A percentile compares a stretch with the other conserved stretches of the same genome.
These are phyloP conservation scores for Astragalus glycyphyllos DNA, from an alignment of 306 rosid genomes.

Conservation along the genomic window DNA sequence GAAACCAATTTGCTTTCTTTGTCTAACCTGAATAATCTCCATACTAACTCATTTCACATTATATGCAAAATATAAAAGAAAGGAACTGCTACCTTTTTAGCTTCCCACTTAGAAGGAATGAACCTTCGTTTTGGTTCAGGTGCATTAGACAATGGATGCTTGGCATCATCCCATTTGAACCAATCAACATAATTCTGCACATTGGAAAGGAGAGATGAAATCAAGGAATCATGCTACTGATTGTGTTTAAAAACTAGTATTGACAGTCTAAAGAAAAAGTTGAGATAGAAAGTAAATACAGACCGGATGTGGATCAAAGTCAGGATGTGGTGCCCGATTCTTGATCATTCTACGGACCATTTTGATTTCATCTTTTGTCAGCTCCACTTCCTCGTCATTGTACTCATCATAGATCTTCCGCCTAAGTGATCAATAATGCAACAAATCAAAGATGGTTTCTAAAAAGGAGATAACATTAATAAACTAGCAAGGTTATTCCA, in stretches of 20 bases:
- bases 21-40: conserved; percentile 15
- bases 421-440: conserved; percentile 52
- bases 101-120: conserved; percentile 94
- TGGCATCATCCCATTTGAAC: conserved; percentile 90
- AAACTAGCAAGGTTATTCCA: conserved; percentile 21
- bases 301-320: conserved; percentile 82
- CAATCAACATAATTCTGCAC: conserved; percentile 84
- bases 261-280: conserved; percentile 21
- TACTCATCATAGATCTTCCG: conserved; percentile 75
- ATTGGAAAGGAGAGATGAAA: conserved; percentile 28
- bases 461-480: neutral
- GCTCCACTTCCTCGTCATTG: conserved; percentile 81
- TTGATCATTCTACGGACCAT: conserved; percentile 64
- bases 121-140: conserved; percentile 98
- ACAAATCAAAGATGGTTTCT: conserved; percentile 34
- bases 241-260: conserved; percentile 18
- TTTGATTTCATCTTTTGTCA: conserved; percentile 72
- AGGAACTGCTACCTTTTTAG: conserved; percentile 62
- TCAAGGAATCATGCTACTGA: conserved; percentile 7
- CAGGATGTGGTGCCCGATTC: conserved; percentile 82
- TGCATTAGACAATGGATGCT: conserved; percentile 86
- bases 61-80: conserved; percentile 10
- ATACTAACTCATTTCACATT: no score
- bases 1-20: conserved; percentile 17
- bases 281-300: conserved; percentile 40